Conservation (phyloP, 1,284 basidiomycete species). For the Rhodotorula mucilaginosa region DNA sequence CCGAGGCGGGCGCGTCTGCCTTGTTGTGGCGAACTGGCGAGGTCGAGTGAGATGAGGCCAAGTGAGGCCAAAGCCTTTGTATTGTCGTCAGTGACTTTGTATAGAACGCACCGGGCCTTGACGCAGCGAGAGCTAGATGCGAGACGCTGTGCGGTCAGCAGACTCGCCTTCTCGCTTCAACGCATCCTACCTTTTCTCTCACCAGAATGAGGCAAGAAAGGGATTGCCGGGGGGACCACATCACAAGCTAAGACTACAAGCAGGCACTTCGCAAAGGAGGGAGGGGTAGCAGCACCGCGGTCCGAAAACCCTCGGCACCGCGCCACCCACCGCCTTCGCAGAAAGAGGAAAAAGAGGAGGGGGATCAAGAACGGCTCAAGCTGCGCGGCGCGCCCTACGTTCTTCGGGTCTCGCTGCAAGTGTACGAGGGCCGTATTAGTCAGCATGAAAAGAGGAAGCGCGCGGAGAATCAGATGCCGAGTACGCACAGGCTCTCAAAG, state of each 20-base stretch:
- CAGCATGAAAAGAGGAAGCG: neutral
- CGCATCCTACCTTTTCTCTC: neutral
- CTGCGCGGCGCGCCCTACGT: neutral
- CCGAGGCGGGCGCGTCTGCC: neutral
- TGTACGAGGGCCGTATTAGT: neutral
- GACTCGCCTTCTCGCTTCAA: neutral
- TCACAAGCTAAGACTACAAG: constrained; percentile 3
- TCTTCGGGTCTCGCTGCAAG: constrained; percentile 5
- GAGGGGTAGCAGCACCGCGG: no score
- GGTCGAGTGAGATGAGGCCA: no score
- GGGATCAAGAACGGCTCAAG: neutral
- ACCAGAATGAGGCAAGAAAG: neutral
- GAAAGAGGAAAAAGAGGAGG: neutral
- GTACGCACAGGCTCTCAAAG: constrained; percentile 16
- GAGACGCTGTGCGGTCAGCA: no score
- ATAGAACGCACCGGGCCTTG: neutral
- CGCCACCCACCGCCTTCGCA: neutral
- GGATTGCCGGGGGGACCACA: neutral
- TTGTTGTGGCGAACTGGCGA: no score
- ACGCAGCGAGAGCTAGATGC: neutral
- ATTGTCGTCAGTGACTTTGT: neutral
- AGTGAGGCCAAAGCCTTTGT: no score
- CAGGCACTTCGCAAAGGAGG: neutral
- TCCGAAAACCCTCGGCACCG: no score
- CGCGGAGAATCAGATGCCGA: neutral